Evolutionary conservation across 495 filamentous ascomycete species (phyloP).

Genomic region (Choiromyces venosus): DNA sequence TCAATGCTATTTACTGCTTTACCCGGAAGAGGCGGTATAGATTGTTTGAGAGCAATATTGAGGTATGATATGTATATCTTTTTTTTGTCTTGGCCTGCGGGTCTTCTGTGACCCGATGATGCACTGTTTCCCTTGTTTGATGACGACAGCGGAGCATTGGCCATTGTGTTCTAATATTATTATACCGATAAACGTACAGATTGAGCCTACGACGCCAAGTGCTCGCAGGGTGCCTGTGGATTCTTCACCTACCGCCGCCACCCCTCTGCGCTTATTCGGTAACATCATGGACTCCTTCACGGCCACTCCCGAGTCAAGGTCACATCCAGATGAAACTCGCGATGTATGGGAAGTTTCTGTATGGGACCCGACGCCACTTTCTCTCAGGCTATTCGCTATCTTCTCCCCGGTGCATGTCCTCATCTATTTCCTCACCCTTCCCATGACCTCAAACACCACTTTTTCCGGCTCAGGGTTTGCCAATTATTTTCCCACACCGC

Average conservation of each 20-base stretch:
- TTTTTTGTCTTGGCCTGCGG: not conserved
- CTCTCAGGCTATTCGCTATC: slow-evolving; percentile 74
- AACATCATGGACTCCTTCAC: slow-evolving; percentile 55
- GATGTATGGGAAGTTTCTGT: slow-evolving; percentile 95
- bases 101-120: not conserved
- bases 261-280: slow-evolving; percentile 71
- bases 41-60: slow-evolving; percentile 64
- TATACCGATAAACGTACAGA: slow-evolving; percentile 9
- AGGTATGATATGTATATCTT: slow-evolving; percentile 20
- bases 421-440: slow-evolving; percentile 81
- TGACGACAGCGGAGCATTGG: not conserved
- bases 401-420: slow-evolving; percentile 90
- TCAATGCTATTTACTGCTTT: slow-evolving; percentile 81
- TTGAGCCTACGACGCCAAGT: slow-evolving; percentile 68
- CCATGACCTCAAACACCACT: slow-evolving; percentile 65
- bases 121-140: not conserved
- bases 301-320: slow-evolving; percentile 61
- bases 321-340: slow-evolving; percentile 73
- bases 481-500: slow-evolving; percentile 59
- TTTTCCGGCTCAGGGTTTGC: slow-evolving; percentile 62
- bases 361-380: slow-evolving; percentile 87
- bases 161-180: not conserved
- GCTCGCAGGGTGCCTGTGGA: slow-evolving; percentile 86
- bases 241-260: slow-evolving; percentile 71
- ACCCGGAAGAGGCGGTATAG: slow-evolving; percentile 77